Conservation (phyloP, 306 rosid species). For the Cicer chorassanicum region DNA sequence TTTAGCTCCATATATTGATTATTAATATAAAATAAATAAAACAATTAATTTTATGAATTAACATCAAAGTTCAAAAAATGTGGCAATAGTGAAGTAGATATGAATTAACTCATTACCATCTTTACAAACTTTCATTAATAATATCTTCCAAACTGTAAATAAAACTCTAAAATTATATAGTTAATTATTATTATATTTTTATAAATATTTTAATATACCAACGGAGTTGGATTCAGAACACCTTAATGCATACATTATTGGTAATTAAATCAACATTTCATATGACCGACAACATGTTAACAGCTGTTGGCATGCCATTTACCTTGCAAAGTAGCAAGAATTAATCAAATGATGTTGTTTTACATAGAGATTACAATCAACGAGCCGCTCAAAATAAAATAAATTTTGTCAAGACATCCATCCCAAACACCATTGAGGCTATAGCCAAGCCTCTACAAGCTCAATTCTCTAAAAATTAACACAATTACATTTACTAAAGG, state of each 20-base stretch:
- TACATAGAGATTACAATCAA: slow-evolving; percentile 35
- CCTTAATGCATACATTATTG: not conserved
- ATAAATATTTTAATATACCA: too few relatives aligned
- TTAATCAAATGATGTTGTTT: slow-evolving; percentile 2
- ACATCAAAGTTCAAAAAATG: too few relatives aligned
- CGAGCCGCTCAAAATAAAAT: slow-evolving; percentile 26
- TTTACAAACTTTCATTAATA: too few relatives aligned
- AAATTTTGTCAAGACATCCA: slow-evolving; percentile 26
- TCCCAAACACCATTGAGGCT: slow-evolving; percentile 40
- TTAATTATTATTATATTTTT: too few relatives aligned
- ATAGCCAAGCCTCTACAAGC: slow-evolving; percentile 51
- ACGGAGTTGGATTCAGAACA: too few relatives aligned
- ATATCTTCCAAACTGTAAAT: too few relatives aligned
- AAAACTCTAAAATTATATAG: too few relatives aligned
- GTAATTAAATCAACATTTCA: not conserved
- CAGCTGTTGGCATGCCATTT: not conserved
- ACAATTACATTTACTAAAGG: slow-evolving; percentile 30
- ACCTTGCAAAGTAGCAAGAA: not conserved
- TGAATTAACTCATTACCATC: too few relatives aligned
- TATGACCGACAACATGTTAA: not conserved
- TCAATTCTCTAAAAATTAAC: slow-evolving; percentile 29
- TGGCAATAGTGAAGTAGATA: too few relatives aligned
- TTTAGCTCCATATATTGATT: too few relatives aligned
- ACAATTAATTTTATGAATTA: too few relatives aligned
- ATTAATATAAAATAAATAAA: too few relatives aligned